These are phyloP conservation scores for Pugionium dolabratum DNA, from an alignment of 345 rosid genomes.

Conservation along the genomic window DNA sequence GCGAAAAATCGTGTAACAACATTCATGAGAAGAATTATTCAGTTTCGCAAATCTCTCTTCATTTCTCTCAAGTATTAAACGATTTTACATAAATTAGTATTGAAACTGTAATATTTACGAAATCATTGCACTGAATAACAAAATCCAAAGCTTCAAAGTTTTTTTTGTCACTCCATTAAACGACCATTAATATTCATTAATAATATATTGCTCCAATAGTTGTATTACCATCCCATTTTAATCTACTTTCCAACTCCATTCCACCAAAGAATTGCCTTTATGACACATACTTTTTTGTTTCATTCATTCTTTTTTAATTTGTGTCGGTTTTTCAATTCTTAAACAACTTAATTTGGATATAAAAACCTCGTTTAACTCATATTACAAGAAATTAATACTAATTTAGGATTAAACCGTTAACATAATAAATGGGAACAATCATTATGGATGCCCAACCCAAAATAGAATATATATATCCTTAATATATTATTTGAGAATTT, in stretches of 20 bases:
- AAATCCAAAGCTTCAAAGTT: constrained; percentile 23
- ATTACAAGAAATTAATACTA: background rate
- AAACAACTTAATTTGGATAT: background rate
- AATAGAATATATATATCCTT: too few species aligned
- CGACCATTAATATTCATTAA: constrained; percentile 23
- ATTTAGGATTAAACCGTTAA: background rate
- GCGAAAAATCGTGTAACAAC: too few species aligned
- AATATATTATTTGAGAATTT: too few species aligned
- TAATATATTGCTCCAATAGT: constrained; percentile 11
- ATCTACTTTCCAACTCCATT: too few species aligned
- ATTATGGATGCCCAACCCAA: constrained; percentile 1
- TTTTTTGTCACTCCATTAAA: constrained; percentile 28
- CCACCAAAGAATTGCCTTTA: constrained; percentile 30
- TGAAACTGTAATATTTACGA: background rate
- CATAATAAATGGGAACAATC: background rate
- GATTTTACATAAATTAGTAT: constrained; percentile 29
- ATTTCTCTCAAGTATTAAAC: too few species aligned
- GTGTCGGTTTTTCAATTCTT: background rate
- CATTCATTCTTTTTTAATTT: too few species aligned
- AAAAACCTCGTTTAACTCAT: background rate
- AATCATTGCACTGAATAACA: constrained; percentile 38
- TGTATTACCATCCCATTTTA: background rate
- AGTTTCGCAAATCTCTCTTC: too few species aligned
- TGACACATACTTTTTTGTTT: constrained; percentile 8
- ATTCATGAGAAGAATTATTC: too few species aligned